A percentile compares a stretch with the other conserved stretches of the same genome.
phyloP scores from a whole-genome alignment of 1,284 basidiomycete species.

The Trametes versicolor region DNA sequence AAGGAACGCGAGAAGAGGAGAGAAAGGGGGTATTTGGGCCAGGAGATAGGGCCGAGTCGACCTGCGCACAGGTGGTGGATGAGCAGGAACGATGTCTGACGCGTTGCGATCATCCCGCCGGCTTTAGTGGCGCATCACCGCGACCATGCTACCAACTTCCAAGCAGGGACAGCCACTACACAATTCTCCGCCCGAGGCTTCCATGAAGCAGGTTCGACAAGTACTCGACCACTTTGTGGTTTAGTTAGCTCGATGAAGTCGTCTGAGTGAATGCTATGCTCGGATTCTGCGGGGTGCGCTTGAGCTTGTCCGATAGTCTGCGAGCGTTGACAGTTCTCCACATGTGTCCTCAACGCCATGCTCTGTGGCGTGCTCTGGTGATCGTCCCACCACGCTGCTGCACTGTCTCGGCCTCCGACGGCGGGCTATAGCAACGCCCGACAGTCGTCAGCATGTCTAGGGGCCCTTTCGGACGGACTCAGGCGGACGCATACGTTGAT shows the following conservation, averaged over 20 bases:
- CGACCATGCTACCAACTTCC: conserved; percentile 7
- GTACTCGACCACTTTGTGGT: no score
- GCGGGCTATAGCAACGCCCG: conserved; percentile 2
- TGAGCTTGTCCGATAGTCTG: no score
- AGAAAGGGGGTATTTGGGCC: neutral
- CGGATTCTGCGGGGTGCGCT: no score
- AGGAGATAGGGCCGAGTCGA: neutral
- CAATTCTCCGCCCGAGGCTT: neutral
- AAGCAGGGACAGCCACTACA: conserved; percentile 4
- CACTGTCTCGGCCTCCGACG: no score
- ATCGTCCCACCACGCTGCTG: neutral
- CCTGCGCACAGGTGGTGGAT: neutral
- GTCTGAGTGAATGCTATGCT: no score
- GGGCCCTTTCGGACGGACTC: neutral
- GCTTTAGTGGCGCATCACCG: conserved; percentile 19
- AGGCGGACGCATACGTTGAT: neutral
- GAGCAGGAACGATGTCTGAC: neutral
- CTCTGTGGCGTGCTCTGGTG: neutral
- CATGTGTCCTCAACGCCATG: no score
- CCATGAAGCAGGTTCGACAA: no score
- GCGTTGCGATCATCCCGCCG: conserved; percentile 3
- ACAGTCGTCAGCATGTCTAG: neutral
- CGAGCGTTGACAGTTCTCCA: no score
- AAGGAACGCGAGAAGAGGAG: neutral
- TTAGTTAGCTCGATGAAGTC: no score